Percentiles rank a stretch among this genome's conserved stretches.
These are phyloP conservation scores for Russula brevipes DNA, from an alignment of 768 basidiomycete genomes.

Conservation along the genomic window DNA sequence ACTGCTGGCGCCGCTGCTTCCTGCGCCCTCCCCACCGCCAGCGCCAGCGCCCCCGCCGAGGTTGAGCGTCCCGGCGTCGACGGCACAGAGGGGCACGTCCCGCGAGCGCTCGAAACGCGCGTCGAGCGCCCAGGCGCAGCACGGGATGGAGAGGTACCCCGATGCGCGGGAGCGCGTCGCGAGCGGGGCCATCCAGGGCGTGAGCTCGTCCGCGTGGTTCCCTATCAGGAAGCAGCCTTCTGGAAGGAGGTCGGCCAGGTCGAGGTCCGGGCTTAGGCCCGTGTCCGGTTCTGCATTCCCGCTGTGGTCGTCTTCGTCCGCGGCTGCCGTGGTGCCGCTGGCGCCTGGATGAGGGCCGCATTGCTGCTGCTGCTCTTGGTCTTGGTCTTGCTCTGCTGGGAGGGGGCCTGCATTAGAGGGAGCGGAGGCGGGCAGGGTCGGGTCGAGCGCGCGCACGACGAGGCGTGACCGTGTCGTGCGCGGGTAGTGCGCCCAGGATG, in stretches of 20 bases:
- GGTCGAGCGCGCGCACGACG: conserved; percentile 67
- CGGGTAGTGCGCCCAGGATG: conserved; percentile 81
- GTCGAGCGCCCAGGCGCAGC: conserved; percentile 85
- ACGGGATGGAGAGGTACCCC: conserved; percentile 82
- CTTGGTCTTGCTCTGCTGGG: no score
- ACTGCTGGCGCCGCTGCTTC: conserved; percentile 47
- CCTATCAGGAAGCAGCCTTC: conserved; percentile 74
- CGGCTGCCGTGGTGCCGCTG: background rate
- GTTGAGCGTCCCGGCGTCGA: conserved; percentile 41
- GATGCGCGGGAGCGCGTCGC: conserved; percentile 55
- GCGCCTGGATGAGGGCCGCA: no score
- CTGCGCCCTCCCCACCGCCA: conserved; percentile 41
- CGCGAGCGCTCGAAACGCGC: conserved; percentile 51
- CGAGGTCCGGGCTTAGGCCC: no score
- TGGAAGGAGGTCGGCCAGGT: conserved; percentile 31
- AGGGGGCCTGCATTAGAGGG: no score
- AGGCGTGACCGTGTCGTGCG: conserved; percentile 53
- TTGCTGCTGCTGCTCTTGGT: background rate
- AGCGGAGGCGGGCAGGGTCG: conserved; percentile 31
- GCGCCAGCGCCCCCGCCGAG: no score
- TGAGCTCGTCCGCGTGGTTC: conserved; percentile 95
- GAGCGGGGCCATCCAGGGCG: conserved; percentile 88
- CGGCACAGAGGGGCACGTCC: conserved; percentile 28
- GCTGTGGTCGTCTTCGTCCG: background rate
- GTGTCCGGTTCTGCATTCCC: background rate